phyloP scores from a whole-genome alignment of 148 eudicot species.

The Euryodendron excelsum region DNA sequence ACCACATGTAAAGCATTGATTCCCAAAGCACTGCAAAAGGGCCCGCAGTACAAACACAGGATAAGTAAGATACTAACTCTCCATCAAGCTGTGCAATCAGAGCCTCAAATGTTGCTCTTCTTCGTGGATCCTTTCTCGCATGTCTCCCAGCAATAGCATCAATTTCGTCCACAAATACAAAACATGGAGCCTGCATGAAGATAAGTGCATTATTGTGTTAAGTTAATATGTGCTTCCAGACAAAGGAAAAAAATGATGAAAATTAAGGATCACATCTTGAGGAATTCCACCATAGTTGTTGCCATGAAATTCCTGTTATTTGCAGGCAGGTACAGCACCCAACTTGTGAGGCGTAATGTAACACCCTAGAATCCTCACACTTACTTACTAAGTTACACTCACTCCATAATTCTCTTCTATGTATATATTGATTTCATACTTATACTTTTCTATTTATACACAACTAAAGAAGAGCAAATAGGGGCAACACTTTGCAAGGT shows the following conservation, averaged over 20 bases:
- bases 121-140: conserved; percentile 80
- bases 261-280: not conserved
- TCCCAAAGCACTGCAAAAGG: not conserved
- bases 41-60: not conserved
- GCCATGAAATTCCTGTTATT: not conserved
- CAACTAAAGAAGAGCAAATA: too few relatives aligned
- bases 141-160: conserved; percentile 95
- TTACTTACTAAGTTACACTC: too few relatives aligned
- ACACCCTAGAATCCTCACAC: too few relatives aligned
- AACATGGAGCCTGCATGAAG: conserved; percentile 76
- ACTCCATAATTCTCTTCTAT: too few relatives aligned
- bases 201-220: not conserved
- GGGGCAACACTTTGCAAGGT: too few relatives aligned
- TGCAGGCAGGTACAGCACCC: not conserved
- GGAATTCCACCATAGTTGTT: not conserved
- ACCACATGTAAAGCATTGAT: not conserved
- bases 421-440: too few relatives aligned
- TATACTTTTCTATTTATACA: too few relatives aligned
- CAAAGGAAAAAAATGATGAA: not conserved
- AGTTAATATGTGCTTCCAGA: not conserved
- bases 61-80: conserved; percentile 55
- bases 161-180: conserved; percentile 89
- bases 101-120: conserved; percentile 81
- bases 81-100: conserved; percentile 86
- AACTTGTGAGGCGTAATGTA: not conserved